A percentile compares a stretch with the other conserved stretches of the same genome.
Evolutionary conservation across 1,139 yeast genomes (phyloP).

Genomic region (Nadsonia starkeyi-henricii): DNA sequence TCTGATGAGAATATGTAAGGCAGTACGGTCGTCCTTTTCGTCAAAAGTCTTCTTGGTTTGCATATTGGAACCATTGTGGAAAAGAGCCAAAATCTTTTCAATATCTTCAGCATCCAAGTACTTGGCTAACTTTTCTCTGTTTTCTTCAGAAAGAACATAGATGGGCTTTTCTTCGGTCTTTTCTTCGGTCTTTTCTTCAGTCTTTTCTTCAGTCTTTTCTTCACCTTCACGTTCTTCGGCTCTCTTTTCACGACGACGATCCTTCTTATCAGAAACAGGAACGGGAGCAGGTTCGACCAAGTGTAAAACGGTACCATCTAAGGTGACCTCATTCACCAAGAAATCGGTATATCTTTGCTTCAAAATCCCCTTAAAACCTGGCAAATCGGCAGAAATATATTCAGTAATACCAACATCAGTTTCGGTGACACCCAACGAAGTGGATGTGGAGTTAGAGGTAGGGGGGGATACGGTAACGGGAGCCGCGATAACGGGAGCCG

Average conservation of each 20-base stretch:
- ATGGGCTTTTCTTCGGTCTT: slow-evolving; percentile 7
- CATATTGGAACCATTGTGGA: slow-evolving; percentile 43
- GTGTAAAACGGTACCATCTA: slow-evolving; percentile 57
- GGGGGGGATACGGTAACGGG: neutral
- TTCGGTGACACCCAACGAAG: slow-evolving; percentile 33
- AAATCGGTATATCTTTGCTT: slow-evolving; percentile 93
- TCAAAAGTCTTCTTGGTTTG: slow-evolving; percentile 45
- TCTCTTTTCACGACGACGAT: slow-evolving; percentile 33
- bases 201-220: slow-evolving; percentile 10
- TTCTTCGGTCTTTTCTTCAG: slow-evolving; percentile 14
- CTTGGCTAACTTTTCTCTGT: slow-evolving; percentile 29
- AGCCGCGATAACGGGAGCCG: no score
- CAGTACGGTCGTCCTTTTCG: slow-evolving; percentile 61
- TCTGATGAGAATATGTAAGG: slow-evolving; percentile 63
- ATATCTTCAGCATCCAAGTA: slow-evolving; percentile 49
- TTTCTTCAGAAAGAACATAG: slow-evolving; percentile 13
- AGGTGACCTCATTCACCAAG: slow-evolving; percentile 74
- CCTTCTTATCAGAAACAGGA: slow-evolving; percentile 37
- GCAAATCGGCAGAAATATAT: slow-evolving; percentile 38
- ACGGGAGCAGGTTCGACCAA: slow-evolving; percentile 61
- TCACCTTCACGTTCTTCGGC: slow-evolving; percentile 26
- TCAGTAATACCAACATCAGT: slow-evolving; percentile 75
- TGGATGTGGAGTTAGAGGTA: neutral
- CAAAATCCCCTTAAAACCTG: slow-evolving; percentile 65
- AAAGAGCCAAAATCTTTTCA: slow-evolving; percentile 37